Percentiles rank a stretch among this genome's conserved stretches.
Conservation (phyloP, 306 rosid genomes). For the Trifolium dubium region DNA sequence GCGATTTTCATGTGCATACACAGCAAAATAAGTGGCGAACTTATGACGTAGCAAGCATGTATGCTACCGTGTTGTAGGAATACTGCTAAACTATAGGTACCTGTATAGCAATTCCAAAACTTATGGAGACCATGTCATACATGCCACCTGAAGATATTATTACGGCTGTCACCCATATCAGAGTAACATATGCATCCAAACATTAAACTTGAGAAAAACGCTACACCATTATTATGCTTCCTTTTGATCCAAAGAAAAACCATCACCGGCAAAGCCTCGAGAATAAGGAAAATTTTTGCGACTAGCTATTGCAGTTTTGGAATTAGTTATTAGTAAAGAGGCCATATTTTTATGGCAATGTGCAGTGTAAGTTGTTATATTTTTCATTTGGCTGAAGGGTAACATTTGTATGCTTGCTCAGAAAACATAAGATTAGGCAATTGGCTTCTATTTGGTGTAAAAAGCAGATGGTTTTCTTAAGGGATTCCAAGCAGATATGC, state of each 20-base stretch:
- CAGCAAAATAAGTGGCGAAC: conserved; percentile 7
- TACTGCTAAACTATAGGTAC: conserved; percentile 17
- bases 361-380: conserved; percentile 19
- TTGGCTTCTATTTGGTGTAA: conserved; percentile 22
- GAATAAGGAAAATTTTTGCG: conserved; percentile 22
- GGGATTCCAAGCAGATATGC: conserved; percentile 13
- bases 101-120: conserved; percentile 16
- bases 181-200: conserved; percentile 28
- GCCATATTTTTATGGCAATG: conserved; percentile 16
- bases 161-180: conserved; percentile 14
- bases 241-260: conserved; percentile 12
- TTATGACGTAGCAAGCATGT: conserved; percentile 21
- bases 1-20: conserved; percentile 27
- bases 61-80: conserved; percentile 3
- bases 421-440: conserved; percentile 16
- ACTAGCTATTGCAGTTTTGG: conserved; percentile 9
- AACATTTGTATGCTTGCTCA: not conserved
- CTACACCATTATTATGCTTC: not conserved
- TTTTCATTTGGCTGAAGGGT: conserved; percentile 6
- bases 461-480: conserved; percentile 17
- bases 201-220: conserved; percentile 22
- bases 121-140: not conserved
- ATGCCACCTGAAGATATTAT: not conserved
- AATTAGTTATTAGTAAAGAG: not conserved
- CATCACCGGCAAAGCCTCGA: not conserved